Evolutionary conservation across 768 basidiomycete species (phyloP).

Genomic region (Amanita pallidorosea): DNA sequence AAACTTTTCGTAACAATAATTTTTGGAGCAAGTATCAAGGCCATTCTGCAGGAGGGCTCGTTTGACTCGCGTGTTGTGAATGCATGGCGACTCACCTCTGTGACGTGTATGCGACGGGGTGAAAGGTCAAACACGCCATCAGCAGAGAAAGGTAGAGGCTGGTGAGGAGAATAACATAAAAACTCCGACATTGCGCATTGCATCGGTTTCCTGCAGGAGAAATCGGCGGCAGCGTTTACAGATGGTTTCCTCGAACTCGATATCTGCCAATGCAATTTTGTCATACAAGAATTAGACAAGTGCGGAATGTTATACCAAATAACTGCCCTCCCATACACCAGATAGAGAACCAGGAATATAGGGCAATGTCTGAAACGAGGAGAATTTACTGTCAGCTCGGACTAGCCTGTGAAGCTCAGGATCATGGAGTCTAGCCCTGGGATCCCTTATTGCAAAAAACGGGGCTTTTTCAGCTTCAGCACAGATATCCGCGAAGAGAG

Average conservation of each 20-base stretch:
- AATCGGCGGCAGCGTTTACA: conserved; percentile 13
- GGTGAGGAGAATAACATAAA: conserved; percentile 27
- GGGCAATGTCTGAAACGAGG: conserved; percentile 8
- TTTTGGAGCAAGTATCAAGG: conserved; percentile 11
- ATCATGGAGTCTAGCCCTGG: conserved; percentile 4
- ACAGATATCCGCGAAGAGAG: conserved; percentile 36
- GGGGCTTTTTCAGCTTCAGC: not conserved
- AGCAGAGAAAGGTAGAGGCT: conserved; percentile 17
- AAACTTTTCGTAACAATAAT: conserved; percentile 17
- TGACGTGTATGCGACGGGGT: conserved; percentile 8
- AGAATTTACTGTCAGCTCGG: not conserved
- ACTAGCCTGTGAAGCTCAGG: conserved; percentile 11
- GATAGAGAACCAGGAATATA: conserved; percentile 36
- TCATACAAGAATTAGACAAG: not conserved
- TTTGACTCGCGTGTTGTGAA: not conserved
- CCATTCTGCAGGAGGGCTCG: conserved; percentile 2
- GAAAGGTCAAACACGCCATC: conserved; percentile 8
- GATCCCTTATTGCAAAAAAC: too few species aligned
- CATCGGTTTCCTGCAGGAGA: conserved; percentile 35
- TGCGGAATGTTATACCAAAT: conserved; percentile 30
- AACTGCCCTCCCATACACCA: conserved; percentile 52
- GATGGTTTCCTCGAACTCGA: not conserved
- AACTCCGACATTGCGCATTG: conserved; percentile 39
- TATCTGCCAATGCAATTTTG: conserved; percentile 4
- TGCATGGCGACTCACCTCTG: conserved; percentile 7